Base-by-base conservation (phyloP, 176 grass and related monocot genomes). In the Aegilops tauschii region DNA sequence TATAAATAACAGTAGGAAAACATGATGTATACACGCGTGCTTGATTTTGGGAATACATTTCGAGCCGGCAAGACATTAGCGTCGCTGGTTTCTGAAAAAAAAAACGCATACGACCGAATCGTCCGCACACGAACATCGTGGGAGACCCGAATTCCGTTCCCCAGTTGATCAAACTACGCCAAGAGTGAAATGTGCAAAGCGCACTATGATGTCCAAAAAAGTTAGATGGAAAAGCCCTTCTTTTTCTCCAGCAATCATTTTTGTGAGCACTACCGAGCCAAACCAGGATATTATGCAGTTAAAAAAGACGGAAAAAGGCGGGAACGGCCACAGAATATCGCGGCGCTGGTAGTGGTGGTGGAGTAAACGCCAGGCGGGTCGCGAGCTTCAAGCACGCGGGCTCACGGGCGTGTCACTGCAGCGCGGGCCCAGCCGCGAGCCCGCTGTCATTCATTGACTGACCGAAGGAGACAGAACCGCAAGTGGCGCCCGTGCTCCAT, bases 321-420 rank as follows among this genome's bases (percentile, higher is more conserved):
- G 2, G 8, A 52, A 81, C 16, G 23, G 61, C 34, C 34, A 18
- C 21, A 16, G 27, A 68, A 20, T 12, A 64, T 54, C 61, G 35
- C 74, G 74, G 74, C 62, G 44, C 73, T 30, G 65, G 54, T 29
- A 20, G 69, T 76, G 86, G 25, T 16, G 52, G 52, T 14, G 42
- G 44, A 12, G 12, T 42, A 30, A 28, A 75, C 72, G 42, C 72
- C 72, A 75, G 31, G 18, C 16, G 1, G 20, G 7, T 5, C 34
- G 34, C 34, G 34, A 12, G 4, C 12, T 9, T 9, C 28, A 7
- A 1, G 21, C 25, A 12, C 68, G 65, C 81, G 52, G 59, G 73
- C 6, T 87, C 89, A 83, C 84, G 73, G 5, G 80, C 65, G 66
- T 74, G 9, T 67, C 66, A n/a, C 80, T 87, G 89, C 1, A 0